Conservation (phyloP, 371 early-diverging fungal species). For the Mucor lusitanicus region DNA sequence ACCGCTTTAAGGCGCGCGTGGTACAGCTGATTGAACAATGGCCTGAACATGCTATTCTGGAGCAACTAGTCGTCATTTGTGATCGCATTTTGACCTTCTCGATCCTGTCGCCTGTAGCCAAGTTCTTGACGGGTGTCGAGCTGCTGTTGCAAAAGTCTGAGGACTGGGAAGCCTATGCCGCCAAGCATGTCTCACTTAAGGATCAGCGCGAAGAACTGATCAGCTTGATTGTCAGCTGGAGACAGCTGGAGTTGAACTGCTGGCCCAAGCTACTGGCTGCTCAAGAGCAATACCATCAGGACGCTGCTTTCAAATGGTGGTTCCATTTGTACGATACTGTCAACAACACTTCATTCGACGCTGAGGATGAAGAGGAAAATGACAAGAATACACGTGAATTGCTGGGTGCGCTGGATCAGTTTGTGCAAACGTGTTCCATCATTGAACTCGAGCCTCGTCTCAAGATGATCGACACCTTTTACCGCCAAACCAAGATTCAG, state of each 20-base stretch:
- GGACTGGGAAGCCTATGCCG: slow-evolving; percentile 95
- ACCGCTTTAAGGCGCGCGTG: slow-evolving; percentile 66
- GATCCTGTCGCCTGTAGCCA: slow-evolving; percentile 84
- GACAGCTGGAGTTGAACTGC: slow-evolving; percentile 87
- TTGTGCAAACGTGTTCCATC: slow-evolving; percentile 77
- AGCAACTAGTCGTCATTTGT: slow-evolving; percentile 70
- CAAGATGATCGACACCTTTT: slow-evolving; percentile 74
- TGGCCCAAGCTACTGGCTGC: slow-evolving; percentile 89
- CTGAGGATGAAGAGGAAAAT: slow-evolving; percentile 29
- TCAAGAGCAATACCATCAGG: slow-evolving; percentile 72
- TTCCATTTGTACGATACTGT: slow-evolving; percentile 79
- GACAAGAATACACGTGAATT: slow-evolving; percentile 39
- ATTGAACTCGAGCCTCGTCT: slow-evolving; percentile 85
- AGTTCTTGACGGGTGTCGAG: slow-evolving; percentile 90
- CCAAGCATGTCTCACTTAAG: slow-evolving; percentile 79
- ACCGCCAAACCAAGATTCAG: slow-evolving; percentile 57
- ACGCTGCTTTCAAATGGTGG: slow-evolving; percentile 81
- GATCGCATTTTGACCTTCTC: slow-evolving; percentile 77
- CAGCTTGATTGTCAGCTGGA: slow-evolving; percentile 82
- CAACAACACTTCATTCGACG: slow-evolving; percentile 35
- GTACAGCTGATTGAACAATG: slow-evolving; percentile 72
- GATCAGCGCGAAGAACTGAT: slow-evolving; percentile 74
- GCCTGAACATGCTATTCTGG: slow-evolving; percentile 91
- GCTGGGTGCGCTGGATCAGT: slow-evolving; percentile 74
- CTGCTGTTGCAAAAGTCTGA: slow-evolving; percentile 83